A percentile compares a stretch with the other conserved stretches of the same genome.
Evolutionary conservation across 257 asterid species (phyloP).

Genomic region (Cinchona pubescens): DNA sequence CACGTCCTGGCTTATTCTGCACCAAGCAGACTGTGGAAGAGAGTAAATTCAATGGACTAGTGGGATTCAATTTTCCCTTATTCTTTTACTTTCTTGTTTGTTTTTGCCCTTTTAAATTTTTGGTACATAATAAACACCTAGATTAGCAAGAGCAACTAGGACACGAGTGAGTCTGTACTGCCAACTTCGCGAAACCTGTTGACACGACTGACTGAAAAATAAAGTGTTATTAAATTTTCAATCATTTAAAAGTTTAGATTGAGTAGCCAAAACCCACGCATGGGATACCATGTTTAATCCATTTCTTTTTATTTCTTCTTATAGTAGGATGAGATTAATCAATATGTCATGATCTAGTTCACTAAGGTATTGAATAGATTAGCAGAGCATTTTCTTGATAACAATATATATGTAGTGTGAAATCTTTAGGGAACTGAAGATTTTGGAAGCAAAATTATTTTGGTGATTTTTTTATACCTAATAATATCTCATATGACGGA

Average conservation of each 20-base stretch:
- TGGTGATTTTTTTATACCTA: too few relatives aligned
- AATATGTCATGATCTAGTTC: neutral
- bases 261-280: too few relatives aligned
- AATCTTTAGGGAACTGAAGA: neutral
- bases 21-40: conserved; percentile 1
- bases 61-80: neutral
- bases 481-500: neutral
- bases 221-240: too few relatives aligned
- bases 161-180: too few relatives aligned
- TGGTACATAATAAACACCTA: too few relatives aligned
- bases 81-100: neutral
- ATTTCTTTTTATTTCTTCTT: neutral
- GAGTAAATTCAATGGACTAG: neutral
- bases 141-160: neutral
- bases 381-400: neutral
- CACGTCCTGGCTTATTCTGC: conserved; percentile 14
- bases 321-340: neutral
- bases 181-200: too few relatives aligned
- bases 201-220: too few relatives aligned
- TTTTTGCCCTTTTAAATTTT: neutral
- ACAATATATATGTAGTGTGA: too few relatives aligned
- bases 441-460: neutral
- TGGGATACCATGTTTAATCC: neutral
- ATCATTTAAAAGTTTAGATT: too few relatives aligned
- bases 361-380: neutral